These are phyloP conservation scores for Lepidopterella palustris DNA, from an alignment of 495 filamentous ascomycete species.

Conservation along the genomic window DNA sequence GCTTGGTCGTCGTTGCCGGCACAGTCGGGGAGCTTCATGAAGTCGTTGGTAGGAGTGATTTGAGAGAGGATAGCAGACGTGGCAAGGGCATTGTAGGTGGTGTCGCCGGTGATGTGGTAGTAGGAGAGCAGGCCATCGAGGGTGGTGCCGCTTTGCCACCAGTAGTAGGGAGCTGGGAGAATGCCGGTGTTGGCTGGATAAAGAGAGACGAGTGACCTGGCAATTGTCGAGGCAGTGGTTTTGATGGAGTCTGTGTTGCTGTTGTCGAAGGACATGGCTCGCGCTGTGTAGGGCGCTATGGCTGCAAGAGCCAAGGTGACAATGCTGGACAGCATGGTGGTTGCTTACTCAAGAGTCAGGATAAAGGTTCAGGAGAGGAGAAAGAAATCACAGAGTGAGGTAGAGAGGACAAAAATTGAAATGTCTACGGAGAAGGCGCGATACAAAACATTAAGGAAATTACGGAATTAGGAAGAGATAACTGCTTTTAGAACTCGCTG, in stretches of 20 bases:
- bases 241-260: neutral
- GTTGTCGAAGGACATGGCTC: neutral
- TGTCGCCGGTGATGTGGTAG: slow-evolving; percentile 27
- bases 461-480: too few relatives aligned
- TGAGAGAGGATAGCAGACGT: slow-evolving; percentile 30
- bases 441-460: too few relatives aligned
- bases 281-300: neutral
- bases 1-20: slow-evolving; percentile 67
- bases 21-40: slow-evolving; percentile 19
- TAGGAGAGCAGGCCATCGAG: slow-evolving; percentile 23
- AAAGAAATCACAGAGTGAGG: too few relatives aligned
- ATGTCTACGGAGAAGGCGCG: too few relatives aligned
- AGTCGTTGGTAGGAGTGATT: slow-evolving; percentile 30
- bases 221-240: neutral
- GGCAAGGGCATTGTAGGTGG: slow-evolving; percentile 24
- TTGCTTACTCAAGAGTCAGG: too few relatives aligned
- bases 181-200: neutral
- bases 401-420: too few relatives aligned
- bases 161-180: slow-evolving; percentile 23
- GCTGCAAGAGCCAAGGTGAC: neutral
- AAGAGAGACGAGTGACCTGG: neutral
- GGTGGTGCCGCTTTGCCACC: slow-evolving; percentile 33
- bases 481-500: too few relatives aligned
- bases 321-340: neutral
- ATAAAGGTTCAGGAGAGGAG: too few relatives aligned